Evolutionary conservation across 306 rosid species (phyloP).

Genomic region (Cyclanthera cordifolia): DNA sequence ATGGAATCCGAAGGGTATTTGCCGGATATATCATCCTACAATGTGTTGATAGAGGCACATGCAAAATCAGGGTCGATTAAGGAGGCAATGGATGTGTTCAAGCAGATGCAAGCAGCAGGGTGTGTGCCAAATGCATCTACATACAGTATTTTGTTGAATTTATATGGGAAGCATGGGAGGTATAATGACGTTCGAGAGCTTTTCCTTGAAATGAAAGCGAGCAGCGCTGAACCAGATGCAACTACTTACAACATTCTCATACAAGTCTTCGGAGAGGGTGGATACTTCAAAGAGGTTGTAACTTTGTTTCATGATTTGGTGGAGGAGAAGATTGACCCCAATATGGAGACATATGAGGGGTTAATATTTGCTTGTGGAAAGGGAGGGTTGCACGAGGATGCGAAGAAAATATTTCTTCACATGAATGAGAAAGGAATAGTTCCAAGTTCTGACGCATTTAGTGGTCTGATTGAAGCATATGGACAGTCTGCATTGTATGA

Average conservation of each 20-base stretch:
- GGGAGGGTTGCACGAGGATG: constrained; percentile 80
- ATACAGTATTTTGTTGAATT: constrained; percentile 62
- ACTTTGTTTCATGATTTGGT: constrained; percentile 94
- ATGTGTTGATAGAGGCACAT: constrained; percentile 70
- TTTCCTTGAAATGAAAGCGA: constrained; percentile 90
- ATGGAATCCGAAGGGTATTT: constrained; percentile 82
- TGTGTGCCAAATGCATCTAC: constrained; percentile 68
- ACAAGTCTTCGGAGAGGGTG: constrained; percentile 94
- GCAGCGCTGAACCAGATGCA: constrained; percentile 75
- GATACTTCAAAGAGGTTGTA: constrained; percentile 88
- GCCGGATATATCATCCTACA: constrained; percentile 78
- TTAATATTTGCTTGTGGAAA: constrained; percentile 86
- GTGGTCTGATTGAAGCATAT: constrained; percentile 73
- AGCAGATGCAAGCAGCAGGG: constrained; percentile 95
- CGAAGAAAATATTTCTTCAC: constrained; percentile 62
- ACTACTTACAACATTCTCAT: constrained; percentile 84
- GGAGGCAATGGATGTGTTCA: constrained; percentile 66
- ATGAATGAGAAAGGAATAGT: constrained; percentile 62
- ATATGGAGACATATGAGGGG: constrained; percentile 87
- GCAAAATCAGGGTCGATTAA: constrained; percentile 52
- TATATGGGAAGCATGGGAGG: constrained; percentile 72
- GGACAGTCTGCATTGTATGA: constrained; percentile 82
- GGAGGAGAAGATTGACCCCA: constrained; percentile 83
- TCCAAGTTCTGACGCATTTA: constrained; percentile 70
- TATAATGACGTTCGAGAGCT: constrained; percentile 87